A percentile compares a stretch with the other conserved stretches of the same genome.
Conservation (phyloP, 202 grass and related monocot genomes). For the Eragrostis tef region DNA sequence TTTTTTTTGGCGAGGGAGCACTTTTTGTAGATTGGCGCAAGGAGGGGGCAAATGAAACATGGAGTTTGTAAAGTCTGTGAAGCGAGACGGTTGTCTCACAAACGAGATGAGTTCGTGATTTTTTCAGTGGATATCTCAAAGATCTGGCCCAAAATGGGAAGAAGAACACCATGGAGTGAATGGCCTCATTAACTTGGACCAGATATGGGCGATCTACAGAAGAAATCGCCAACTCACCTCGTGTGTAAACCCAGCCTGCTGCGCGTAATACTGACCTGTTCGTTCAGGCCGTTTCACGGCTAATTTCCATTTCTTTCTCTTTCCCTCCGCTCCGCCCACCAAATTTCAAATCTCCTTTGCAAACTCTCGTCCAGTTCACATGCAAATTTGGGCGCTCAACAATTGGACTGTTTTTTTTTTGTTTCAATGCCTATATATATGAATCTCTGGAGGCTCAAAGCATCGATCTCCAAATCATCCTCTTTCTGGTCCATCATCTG, state of each 20-base stretch:
- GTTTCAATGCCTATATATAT: background rate
- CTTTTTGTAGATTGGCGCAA: no score
- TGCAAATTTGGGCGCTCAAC: no score
- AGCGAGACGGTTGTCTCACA: background rate
- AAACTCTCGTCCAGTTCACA: background rate
- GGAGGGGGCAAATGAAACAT: no score
- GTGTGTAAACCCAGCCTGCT: background rate
- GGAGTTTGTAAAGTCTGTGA: background rate
- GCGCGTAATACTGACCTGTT: background rate
- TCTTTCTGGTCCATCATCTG: background rate
- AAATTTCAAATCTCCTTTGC: background rate
- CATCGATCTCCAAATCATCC: background rate
- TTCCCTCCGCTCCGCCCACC: background rate
- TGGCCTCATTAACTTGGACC: no score
- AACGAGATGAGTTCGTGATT: background rate
- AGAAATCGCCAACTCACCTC: background rate
- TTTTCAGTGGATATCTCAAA: no score
- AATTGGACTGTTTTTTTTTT: background rate
- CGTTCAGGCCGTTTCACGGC: background rate
- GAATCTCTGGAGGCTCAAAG: background rate
- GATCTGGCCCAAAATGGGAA: no score
- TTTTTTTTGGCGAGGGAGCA: no score
- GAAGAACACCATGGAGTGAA: no score
- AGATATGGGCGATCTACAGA: background rate
- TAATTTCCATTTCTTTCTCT: background rate